Conservation (phyloP, 176 grass and related monocot species). For the Cenchrus americanus region DNA sequence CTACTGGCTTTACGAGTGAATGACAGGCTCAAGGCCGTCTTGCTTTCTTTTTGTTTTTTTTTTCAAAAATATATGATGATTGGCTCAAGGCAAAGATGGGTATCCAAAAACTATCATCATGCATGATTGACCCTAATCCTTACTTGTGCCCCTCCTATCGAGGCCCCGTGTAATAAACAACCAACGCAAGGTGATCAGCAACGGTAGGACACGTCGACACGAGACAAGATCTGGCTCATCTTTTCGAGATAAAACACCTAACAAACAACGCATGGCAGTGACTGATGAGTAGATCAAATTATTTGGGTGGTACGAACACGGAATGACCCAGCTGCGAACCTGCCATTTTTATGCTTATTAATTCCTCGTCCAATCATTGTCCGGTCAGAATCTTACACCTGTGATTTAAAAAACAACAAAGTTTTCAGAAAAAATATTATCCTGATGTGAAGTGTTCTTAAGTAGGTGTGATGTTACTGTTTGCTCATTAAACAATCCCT, state of each 20-base stretch:
- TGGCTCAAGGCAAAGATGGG: not conserved
- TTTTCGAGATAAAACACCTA: not conserved
- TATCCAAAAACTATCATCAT: not conserved
- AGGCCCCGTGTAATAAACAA: slow-evolving; percentile 13
- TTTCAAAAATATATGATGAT: not conserved
- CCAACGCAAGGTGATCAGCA: not conserved
- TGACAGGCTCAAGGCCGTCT: slow-evolving; percentile 4
- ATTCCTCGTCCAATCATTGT: slow-evolving; percentile 41
- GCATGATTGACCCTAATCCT: slow-evolving; percentile 28
- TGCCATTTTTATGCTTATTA: not conserved
- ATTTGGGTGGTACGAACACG: not conserved
- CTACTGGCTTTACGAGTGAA: slow-evolving; percentile 14
- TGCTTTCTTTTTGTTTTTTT: not conserved
- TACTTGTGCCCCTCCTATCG: not conserved
- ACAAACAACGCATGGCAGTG: slow-evolving; percentile 15
- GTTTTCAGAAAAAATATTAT: not conserved
- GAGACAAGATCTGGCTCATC: slow-evolving; percentile 28
- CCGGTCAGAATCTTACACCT: slow-evolving; percentile 32
- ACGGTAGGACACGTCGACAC: not conserved
- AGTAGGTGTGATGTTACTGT: not conserved
- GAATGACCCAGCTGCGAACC: slow-evolving; percentile 3
- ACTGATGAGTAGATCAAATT: not conserved
- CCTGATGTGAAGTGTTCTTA: slow-evolving; percentile 15
- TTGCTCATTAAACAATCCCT: not conserved
- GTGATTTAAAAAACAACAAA: not conserved